A percentile compares a stretch with the other conserved stretches of the same genome.
These are phyloP conservation scores for Aspergillus panamensis DNA, from an alignment of 495 filamentous ascomycete genomes.

Conservation along the genomic window DNA sequence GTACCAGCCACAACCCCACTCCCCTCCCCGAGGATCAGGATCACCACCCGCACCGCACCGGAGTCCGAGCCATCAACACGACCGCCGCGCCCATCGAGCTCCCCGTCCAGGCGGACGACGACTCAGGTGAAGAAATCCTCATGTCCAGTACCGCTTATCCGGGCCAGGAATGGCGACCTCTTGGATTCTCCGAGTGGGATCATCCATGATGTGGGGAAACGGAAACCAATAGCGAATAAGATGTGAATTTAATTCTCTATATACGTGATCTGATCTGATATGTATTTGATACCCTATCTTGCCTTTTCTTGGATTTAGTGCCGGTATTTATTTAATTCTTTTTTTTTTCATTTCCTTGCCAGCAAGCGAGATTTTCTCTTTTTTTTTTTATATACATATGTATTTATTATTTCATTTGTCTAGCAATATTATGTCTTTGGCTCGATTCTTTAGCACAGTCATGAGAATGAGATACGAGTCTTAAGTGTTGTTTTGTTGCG, in stretches of 20 bases:
- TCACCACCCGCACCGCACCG: constrained; percentile 27
- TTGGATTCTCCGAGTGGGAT: constrained; percentile 30
- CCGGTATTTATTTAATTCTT: background rate
- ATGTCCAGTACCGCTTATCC: constrained; percentile 81
- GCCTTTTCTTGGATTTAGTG: constrained; percentile 11
- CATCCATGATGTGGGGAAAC: constrained; percentile 14
- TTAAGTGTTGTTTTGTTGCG: background rate
- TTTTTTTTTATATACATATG: too few relatives aligned
- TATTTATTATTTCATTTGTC: background rate
- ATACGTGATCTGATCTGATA: constrained; percentile 9
- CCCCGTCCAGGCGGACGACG: constrained; percentile 40
- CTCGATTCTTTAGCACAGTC: too few relatives aligned
- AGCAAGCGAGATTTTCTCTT: constrained; percentile 26
- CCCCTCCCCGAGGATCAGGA: background rate
- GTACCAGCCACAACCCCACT: background rate
- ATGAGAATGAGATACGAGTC: background rate
- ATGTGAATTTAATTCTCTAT: constrained; percentile 2
- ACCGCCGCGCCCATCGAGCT: constrained; percentile 34
- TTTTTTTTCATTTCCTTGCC: constrained; percentile 3
- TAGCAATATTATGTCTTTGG: too few relatives aligned
- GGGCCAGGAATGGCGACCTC: constrained; percentile 77
- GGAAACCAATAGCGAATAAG: background rate
- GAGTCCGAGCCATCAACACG: constrained; percentile 24
- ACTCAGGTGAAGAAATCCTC: constrained; percentile 52
- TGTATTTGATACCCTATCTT: constrained; percentile 4